Percentiles rank a stretch among this genome's conserved stretches.
Evolutionary conservation across 2,329 filamentous ascomycete genomes (phyloP).

Genomic region (Aspergillus neotritici): DNA sequence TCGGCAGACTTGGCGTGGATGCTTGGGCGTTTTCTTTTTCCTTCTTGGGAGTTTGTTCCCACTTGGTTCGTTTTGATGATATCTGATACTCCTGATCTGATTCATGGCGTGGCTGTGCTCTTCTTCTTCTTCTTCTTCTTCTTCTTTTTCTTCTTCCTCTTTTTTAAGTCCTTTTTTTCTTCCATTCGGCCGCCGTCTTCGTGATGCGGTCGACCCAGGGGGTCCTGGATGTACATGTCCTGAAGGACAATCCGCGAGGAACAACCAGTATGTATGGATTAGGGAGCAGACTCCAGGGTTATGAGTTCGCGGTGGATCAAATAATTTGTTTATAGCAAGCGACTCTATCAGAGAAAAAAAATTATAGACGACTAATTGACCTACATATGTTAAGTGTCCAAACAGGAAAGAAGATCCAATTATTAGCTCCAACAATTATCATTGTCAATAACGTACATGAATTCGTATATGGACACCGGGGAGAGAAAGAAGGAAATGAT

Average conservation of each 20-base stretch:
- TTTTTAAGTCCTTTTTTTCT: conserved; percentile 1
- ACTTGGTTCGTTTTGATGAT: neutral
- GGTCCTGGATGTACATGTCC: too few species aligned
- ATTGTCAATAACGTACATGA: too few species aligned
- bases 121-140: conserved; percentile 1
- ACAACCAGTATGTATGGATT: too few species aligned
- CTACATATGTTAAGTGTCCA: neutral
- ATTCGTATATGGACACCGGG: too few species aligned
- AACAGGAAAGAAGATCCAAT: too few species aligned
- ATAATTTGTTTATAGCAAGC: conserved; percentile 11
- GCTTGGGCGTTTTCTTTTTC: conserved; percentile 24
- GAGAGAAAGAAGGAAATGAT: too few species aligned
- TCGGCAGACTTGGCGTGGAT: conserved; percentile 26
- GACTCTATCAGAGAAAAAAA: conserved; percentile 3
- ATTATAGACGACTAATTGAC: neutral
- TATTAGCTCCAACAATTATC: too few species aligned
- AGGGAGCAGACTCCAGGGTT: neutral
- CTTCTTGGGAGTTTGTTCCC: conserved; percentile 7
- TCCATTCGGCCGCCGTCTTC: conserved; percentile 4
- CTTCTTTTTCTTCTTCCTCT: conserved; percentile 3
- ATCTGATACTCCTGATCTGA: conserved; percentile 3
- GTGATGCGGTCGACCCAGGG: neutral
- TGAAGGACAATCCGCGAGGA: too few species aligned
- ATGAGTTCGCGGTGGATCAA: conserved; percentile 1
- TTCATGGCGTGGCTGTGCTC: conserved; percentile 1